Evolutionary conservation across 805 yeast genomes (phyloP).

Genomic region (Wickerhamomyces xylosicus): DNA sequence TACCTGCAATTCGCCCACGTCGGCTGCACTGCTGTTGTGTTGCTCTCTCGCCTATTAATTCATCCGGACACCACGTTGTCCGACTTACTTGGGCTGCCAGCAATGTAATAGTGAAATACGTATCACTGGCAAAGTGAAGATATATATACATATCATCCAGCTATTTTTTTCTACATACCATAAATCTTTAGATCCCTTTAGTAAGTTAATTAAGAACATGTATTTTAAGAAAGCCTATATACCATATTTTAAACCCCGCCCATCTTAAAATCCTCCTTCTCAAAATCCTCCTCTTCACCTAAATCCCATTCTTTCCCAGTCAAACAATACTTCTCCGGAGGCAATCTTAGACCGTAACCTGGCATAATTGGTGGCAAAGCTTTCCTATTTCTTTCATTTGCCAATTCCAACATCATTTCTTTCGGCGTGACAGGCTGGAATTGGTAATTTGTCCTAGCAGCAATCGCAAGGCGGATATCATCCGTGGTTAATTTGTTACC

Average conservation of each 20-base stretch:
- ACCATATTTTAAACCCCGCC: conserved; percentile 1
- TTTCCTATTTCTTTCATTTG: conserved; percentile 83
- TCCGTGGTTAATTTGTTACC: conserved; percentile 63
- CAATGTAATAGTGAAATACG: too few relatives aligned
- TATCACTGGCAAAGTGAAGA: too few relatives aligned
- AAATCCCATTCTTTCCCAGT: conserved; percentile 73
- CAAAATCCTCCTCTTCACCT: conserved; percentile 32
- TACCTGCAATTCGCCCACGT: too few relatives aligned
- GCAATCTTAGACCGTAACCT: conserved; percentile 84
- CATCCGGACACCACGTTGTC: too few relatives aligned
- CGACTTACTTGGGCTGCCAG: too few relatives aligned
- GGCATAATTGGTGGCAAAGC: conserved; percentile 88
- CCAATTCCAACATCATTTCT: conserved; percentile 81
- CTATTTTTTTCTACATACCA: too few relatives aligned
- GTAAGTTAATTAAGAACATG: too few relatives aligned
- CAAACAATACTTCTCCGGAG: conserved; percentile 94
- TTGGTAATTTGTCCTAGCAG: conserved; percentile 90
- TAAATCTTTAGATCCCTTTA: too few relatives aligned
- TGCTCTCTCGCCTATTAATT: too few relatives aligned
- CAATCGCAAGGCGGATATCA: conserved; percentile 85
- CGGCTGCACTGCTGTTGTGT: too few relatives aligned
- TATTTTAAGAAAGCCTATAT: too few relatives aligned
- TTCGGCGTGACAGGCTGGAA: conserved; percentile 95
- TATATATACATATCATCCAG: too few relatives aligned
- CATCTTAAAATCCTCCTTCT: conserved; percentile 17